Base-by-base conservation (phyloP, 139 green algal genomes). In the Chlamydomonas asymmetrica region DNA sequence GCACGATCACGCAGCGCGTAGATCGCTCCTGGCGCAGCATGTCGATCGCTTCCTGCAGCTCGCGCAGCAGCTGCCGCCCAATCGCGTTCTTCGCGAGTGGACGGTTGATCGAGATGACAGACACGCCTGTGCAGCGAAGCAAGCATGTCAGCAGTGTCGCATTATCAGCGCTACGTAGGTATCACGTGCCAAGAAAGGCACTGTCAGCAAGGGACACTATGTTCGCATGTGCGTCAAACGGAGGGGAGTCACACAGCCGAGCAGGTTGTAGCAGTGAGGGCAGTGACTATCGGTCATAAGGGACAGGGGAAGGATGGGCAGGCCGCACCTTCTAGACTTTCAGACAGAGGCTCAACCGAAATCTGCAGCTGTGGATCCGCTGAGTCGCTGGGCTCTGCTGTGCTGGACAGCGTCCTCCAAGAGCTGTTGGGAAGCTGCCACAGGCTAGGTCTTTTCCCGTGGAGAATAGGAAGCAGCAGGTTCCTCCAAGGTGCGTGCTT, bases 71-170 rank as follows among this genome's bases (percentile, higher is more conserved):
- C 76, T 92, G 88, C 35, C 86, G 79, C 0, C 91, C 88, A 29
- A 97, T 89, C n/a, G 90, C 88, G 78, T 97, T 97, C 18, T 80
- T 84, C 0, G 89, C 89, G 1, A 80, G 73, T 2, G 88, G 82
- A 8, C 91, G 79, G 31, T 38, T 79, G 0, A 97, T 84, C 0
- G 79, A 82, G 23, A 97, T 70, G 3, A 89, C 73, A 22, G 88
- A 92, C 38, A 96, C 75, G 35, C 89, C n/a, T n/a, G n/a, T n/a
- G n/a, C n/a, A n/a, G n/a, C n/a, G n/a, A n/a, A n/a, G n/a, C n/a
- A n/a, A n/a, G n/a, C n/a, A n/a, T n/a, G n/a, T n/a, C n/a, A n/a
- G n/a, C n/a, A n/a, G n/a, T n/a, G n/a, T n/a, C n/a, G n/a, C n/a
- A n/a, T n/a, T n/a, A n/a, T n/a, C n/a, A n/a, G n/a, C n/a, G n/a